Evolutionary conservation across 1,139 yeast species (phyloP), one percentile per base, ranked within the genome.

Genomic region (Geotrichum klebahnii): DNA sequence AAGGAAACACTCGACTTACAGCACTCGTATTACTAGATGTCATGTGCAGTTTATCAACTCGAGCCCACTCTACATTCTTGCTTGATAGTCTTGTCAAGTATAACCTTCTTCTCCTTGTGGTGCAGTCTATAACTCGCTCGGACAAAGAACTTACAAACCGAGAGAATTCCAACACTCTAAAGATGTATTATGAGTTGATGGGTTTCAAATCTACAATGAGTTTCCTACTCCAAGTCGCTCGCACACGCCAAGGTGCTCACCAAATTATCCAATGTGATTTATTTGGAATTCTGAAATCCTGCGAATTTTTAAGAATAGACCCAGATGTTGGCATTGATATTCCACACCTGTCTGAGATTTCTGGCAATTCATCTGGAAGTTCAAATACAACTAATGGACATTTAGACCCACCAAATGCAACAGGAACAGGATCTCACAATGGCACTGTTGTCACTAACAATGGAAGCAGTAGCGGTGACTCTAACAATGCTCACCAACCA

Each of bases 251-350:
- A 5, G 97, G 98, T 1, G 88, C 97, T 0, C 78, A 80, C 51
- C 83, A 82, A 53, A 70, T 90, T 52, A 69, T 88, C 26, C 90
- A 87, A 61, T 78, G 84, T 62, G 95, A 85, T 48, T 50, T 71
- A 20, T 83, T 88, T 64, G 75, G 80, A 28, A 73, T 80, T 0
- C 73, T 89, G 51, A 77, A 74, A 53, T 73, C 77, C 26, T 79
- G 85, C 43, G 69, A 71, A 31, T 78, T 87, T 58, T 69, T 88
- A 48, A 66, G 73, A 40, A 73, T 83, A 44, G 96, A 89, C 63
- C 92, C 95, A 0, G 96, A 88, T 62, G 71, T 87, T 43, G 96
- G 95, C 0, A 67, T 85, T 46, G 79, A 76, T 36, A 58, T 76
- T 59, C 63, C 17, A 39, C 42, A 26, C 19, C 36, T 16, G 26